phyloP scores from a whole-genome alignment of 371 early-diverging fungal genomes.

The Mucor ambiguus region DNA sequence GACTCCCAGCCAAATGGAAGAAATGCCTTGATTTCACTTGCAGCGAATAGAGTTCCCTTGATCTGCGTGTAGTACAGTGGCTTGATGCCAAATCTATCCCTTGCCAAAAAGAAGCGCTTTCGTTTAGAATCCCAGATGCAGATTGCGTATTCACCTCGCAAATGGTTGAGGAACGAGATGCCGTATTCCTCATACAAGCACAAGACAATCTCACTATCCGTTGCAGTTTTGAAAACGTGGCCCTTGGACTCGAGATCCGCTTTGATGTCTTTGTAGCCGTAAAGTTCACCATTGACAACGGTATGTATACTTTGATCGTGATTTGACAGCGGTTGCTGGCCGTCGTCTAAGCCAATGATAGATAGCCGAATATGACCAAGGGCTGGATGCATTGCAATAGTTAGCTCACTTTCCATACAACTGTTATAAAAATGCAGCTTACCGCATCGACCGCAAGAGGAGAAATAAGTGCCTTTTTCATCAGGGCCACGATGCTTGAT shows the following conservation, averaged over 20 bases:
- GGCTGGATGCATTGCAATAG: too few species aligned
- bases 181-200: not conserved
- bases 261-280: not conserved
- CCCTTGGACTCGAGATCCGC: not conserved
- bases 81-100: not conserved
- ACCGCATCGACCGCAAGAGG: too few species aligned
- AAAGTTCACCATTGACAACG: not conserved
- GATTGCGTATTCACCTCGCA: not conserved
- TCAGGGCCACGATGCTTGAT: too few species aligned
- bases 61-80: not conserved
- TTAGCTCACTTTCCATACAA: too few species aligned
- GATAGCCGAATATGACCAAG: too few species aligned
- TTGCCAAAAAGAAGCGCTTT: not conserved
- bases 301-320: not conserved
- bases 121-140: not conserved
- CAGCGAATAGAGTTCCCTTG: not conserved
- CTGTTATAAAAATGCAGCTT: too few species aligned
- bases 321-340: not conserved
- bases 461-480: too few species aligned
- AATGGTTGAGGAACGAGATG: not conserved
- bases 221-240: not conserved
- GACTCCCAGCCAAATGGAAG: constrained; percentile 24
- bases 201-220: too few species aligned
- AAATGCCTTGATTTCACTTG: not conserved
- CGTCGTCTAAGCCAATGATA: not conserved